Conservation (phyloP, 257 asterid genomes). For the Oldenlandia corymbosa region DNA sequence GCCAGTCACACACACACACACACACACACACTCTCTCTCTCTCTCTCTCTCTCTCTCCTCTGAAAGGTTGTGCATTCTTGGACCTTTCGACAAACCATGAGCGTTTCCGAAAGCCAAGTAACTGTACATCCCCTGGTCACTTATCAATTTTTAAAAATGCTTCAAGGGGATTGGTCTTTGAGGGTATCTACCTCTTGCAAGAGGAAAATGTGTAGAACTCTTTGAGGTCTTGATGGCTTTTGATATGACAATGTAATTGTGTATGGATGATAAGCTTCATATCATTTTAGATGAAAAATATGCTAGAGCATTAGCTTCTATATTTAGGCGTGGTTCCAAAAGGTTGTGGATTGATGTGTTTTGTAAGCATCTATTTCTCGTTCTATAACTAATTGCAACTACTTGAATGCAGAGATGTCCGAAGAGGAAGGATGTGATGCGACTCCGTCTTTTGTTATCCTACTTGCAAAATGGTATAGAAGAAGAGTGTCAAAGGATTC, state of each 20-base stretch:
- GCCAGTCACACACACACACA: no score
- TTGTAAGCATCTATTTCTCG: background rate
- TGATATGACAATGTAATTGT: background rate
- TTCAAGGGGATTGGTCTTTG: background rate
- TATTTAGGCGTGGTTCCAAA: background rate
- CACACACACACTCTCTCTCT: no score
- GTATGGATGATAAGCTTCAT: background rate
- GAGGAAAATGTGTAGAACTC: background rate
- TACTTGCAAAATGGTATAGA: slow-evolving; percentile 82
- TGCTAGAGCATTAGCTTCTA: background rate
- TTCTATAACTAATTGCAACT: slow-evolving; percentile 12
- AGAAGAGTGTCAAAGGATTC: slow-evolving; percentile 73
- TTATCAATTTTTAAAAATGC: no score
- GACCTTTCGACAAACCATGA: background rate
- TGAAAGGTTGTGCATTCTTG: no score
- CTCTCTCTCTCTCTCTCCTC: no score
- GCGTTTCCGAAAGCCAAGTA: background rate
- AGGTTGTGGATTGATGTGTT: background rate
- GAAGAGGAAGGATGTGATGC: slow-evolving; percentile 62
- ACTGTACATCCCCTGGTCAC: no score
- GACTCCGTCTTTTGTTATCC: slow-evolving; percentile 56
- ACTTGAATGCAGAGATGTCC: slow-evolving; percentile 51
- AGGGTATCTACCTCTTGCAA: background rate
- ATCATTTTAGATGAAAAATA: background rate
- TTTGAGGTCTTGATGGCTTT: background rate